These are phyloP conservation scores for Babesia bigemina DNA, from an alignment of 169 alveolate genomes.

Conservation along the genomic window DNA sequence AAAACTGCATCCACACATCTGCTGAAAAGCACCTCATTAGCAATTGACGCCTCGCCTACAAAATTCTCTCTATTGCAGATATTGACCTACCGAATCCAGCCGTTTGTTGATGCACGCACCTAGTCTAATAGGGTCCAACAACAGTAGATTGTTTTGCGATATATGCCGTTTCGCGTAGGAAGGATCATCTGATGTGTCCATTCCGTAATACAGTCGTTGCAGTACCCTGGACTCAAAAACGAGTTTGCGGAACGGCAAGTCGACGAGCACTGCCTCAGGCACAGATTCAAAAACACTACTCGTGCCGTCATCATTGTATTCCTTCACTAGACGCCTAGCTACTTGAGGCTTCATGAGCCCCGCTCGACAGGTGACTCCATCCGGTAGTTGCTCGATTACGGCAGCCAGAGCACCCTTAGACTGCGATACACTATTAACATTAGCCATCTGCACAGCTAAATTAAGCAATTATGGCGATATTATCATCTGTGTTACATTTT, in stretches of 20 bases:
- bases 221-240: conserved; percentile 59
- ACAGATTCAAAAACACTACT: conserved; percentile 25
- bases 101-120: conserved; percentile 5
- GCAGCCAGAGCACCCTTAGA: conserved; percentile 39
- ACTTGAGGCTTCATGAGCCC: conserved; percentile 55
- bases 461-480: not conserved
- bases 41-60: conserved; percentile 39
- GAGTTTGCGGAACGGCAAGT: conserved; percentile 59
- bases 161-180: conserved; percentile 24
- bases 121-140: conserved; percentile 60
- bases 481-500: not conserved
- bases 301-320: conserved; percentile 30
- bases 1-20: conserved; percentile 40
- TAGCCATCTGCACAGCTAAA: conserved; percentile 11
- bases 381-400: conserved; percentile 57
- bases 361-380: conserved; percentile 50
- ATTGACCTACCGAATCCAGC: conserved; percentile 42
- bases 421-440: not conserved
- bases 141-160: conserved; percentile 30
- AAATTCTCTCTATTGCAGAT: not conserved
- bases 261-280: conserved; percentile 46
- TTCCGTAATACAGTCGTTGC: conserved; percentile 59
- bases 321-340: conserved; percentile 56
- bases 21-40: conserved; percentile 54
- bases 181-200: conserved; percentile 36